These are phyloP conservation scores for Sarocladium strictum DNA, from an alignment of 2,329 filamentous ascomycete species.

Conservation along the genomic window DNA sequence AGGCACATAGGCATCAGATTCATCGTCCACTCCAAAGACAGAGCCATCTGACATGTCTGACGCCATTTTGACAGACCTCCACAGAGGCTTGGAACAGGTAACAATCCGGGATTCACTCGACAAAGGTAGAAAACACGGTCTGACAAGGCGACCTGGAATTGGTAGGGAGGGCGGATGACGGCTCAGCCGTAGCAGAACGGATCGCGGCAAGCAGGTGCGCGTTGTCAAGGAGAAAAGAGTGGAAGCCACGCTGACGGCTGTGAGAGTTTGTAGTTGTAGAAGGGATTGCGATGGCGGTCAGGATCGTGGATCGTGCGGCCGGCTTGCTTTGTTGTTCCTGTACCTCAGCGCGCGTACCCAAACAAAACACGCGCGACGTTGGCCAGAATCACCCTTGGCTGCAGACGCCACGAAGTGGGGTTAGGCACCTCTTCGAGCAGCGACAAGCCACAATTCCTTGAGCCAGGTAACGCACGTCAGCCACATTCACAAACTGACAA, in stretches of 20 bases:
- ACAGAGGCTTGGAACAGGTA: conserved; percentile 5
- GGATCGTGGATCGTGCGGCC: background rate
- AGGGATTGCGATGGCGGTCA: background rate
- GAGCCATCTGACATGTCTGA: conserved; percentile 53
- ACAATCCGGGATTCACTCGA: conserved; percentile 11
- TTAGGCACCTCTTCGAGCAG: background rate
- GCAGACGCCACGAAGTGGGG: background rate
- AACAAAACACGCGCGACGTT: conserved; percentile 5
- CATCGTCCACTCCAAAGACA: conserved; percentile 31
- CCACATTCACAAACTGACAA: background rate
- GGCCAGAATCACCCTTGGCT: background rate
- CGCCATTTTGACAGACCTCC: conserved; percentile 38
- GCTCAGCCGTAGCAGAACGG: conserved; percentile 15
- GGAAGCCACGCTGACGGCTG: conserved; percentile 18
- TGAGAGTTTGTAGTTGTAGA: conserved; percentile 3
- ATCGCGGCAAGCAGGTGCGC: conserved; percentile 13
- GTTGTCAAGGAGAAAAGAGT: conserved; percentile 17
- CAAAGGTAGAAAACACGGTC: conserved; percentile 14
- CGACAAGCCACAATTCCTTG: background rate
- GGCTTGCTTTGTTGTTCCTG: conserved; percentile 1
- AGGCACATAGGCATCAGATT: conserved; percentile 37
- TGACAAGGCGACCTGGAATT: conserved; percentile 17
- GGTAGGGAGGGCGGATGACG: conserved; percentile 14
- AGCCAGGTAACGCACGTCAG: background rate
- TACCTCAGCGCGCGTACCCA: background rate